phyloP scores from a whole-genome alignment of 768 basidiomycete genomes.

The Serendipita vermifera region DNA sequence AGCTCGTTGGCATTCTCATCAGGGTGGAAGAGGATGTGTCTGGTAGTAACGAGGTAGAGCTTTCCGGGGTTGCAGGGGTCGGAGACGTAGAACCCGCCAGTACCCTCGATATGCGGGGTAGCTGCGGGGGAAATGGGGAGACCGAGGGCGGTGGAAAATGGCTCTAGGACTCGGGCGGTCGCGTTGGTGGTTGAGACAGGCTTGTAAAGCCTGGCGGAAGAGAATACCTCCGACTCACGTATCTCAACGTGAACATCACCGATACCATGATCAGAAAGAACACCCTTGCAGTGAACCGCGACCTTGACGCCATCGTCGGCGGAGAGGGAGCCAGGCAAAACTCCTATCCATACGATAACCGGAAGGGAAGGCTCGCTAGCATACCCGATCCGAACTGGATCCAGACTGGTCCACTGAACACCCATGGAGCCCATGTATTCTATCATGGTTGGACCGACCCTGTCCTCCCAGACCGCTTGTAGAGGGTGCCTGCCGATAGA shows the following conservation, averaged over 20 bases:
- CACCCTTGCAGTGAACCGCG: background rate
- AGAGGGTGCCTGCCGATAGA: conserved; percentile 19
- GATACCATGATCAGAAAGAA: background rate
- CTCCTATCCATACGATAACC: conserved; percentile 26
- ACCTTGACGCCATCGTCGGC: conserved; percentile 11
- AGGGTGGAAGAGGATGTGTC: conserved; percentile 16
- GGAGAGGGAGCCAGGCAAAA: conserved; percentile 23
- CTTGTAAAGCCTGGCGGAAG: background rate
- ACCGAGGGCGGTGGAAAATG: background rate
- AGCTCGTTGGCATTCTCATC: conserved; percentile 19
- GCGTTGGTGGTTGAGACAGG: background rate
- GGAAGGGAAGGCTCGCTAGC: conserved; percentile 13
- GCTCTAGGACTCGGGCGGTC: background rate
- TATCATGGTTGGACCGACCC: conserved; percentile 13
- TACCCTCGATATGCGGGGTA: conserved; percentile 23
- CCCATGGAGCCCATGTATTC: conserved; percentile 13
- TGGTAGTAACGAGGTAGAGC: conserved; percentile 23
- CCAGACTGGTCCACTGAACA: conserved; percentile 17
- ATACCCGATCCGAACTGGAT: conserved; percentile 17
- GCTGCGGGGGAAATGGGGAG: conserved; percentile 21
- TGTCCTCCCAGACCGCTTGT: conserved; percentile 15
- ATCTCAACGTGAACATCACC: background rate
- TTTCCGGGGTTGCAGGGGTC: conserved; percentile 16
- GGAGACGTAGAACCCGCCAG: conserved; percentile 24
- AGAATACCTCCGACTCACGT: background rate